Percentiles rank a stretch among this genome's conserved stretches.
Evolutionary conservation across 2,329 filamentous ascomycete species (phyloP).

Genomic region (Aspergillus unguis): DNA sequence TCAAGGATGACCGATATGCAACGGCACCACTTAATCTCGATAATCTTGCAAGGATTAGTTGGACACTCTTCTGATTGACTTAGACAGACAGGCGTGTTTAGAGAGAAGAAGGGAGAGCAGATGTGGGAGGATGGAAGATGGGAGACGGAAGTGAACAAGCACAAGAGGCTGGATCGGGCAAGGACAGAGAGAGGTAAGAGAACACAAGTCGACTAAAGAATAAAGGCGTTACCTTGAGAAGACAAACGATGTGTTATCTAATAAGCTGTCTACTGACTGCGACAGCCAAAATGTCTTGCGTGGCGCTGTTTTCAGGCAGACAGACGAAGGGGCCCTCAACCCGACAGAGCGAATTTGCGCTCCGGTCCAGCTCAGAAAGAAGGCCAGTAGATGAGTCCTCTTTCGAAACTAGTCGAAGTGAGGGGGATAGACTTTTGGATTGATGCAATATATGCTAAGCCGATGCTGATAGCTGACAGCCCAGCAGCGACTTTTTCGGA

Average conservation of each 20-base stretch:
- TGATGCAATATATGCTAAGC: neutral
- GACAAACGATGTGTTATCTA: conserved; percentile 6
- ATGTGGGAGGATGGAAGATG: neutral
- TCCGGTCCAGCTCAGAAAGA: neutral
- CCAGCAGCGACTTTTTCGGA: conserved; percentile 2
- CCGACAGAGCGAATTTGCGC: neutral
- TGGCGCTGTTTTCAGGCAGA: conserved; percentile 11
- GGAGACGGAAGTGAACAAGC: neutral
- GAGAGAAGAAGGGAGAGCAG: neutral
- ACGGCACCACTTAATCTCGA: neutral
- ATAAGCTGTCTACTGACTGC: neutral
- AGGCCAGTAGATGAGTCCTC: no score
- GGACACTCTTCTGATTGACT: neutral
- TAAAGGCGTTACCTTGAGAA: neutral
- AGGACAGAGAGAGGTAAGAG: neutral
- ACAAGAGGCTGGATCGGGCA: neutral
- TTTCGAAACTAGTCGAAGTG: neutral
- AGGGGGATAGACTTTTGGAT: neutral
- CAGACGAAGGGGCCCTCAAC: conserved; percentile 9
- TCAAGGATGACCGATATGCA: neutral
- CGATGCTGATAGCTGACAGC: conserved; percentile 1
- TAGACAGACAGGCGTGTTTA: neutral
- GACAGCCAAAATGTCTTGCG: conserved; percentile 8
- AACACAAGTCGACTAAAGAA: neutral
- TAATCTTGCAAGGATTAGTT: neutral